These are phyloP conservation scores for Tuber borchii DNA, from an alignment of 495 filamentous ascomycete genomes.

Conservation along the genomic window DNA sequence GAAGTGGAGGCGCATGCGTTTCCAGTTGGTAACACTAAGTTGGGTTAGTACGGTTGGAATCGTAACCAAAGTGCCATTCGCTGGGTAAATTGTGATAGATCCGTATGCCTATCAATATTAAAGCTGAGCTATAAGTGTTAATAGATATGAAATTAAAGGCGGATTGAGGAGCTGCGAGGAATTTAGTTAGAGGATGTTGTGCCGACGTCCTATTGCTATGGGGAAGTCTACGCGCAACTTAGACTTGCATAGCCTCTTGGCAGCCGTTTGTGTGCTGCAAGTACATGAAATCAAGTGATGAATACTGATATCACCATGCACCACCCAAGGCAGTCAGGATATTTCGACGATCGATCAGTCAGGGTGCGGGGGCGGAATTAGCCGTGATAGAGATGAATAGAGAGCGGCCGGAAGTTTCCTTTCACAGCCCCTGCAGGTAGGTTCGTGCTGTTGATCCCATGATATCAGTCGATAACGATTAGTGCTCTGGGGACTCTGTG, in stretches of 20 bases:
- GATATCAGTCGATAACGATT: neutral
- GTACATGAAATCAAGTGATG: neutral
- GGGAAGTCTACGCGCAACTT: neutral
- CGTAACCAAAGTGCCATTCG: neutral
- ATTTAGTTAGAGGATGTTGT: neutral
- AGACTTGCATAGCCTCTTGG: neutral
- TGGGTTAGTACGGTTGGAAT: neutral
- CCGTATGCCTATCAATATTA: neutral
- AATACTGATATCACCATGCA: neutral
- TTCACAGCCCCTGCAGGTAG: neutral
- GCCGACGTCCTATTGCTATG: neutral
- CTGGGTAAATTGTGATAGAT: neutral
- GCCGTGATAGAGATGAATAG: neutral
- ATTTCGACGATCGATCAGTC: neutral
- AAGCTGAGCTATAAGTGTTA: neutral
- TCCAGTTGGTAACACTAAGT: neutral
- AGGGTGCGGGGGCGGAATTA: neutral
- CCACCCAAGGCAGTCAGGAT: neutral
- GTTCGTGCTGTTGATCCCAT: neutral
- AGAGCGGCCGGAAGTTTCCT: neutral
- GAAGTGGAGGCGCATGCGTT: slow-evolving; percentile 1
- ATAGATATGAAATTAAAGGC: neutral
- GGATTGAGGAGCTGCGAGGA: neutral
- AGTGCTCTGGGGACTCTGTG: neutral
- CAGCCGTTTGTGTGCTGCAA: neutral